Evolutionary conservation across 257 asterid genomes (phyloP), one percentile per base, ranked within the genome.

Genomic region (Agastache rugosa): DNA sequence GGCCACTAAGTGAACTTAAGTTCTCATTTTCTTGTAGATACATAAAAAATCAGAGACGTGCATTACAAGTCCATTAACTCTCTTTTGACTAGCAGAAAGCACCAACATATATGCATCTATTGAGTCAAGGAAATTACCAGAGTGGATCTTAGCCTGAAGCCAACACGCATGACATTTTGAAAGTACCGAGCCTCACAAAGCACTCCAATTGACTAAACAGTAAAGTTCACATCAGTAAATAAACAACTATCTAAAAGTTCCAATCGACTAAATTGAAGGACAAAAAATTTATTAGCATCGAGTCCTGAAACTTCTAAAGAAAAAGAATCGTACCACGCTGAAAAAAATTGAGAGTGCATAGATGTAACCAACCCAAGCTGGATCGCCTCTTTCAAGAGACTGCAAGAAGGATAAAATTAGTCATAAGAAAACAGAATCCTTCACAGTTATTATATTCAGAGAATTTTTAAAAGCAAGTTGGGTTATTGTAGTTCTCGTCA

Each of bases 131-230:
- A 65, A 77, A 75, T 83, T 88, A 91, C 97, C 97, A 91, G 84
- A 66, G 97, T 91, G 69, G 96, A 75, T 82, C 97, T 82, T 75
- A 91, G 89, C 87, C 97, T 79, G 86, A 86, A 88, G 68, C 97
- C 97, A 69, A 91, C 95, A 77, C 97, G 97, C 97, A 88, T 91
- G 80, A 91, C 97, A 78, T 88, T 91, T 88, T 91, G 97, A 84
- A 85, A 91, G 81, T 91, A 91, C 78, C 87, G 97, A 77, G 97
- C 93, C 81, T 91, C 97, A 81, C 91, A 90, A 61, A 91, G 84
- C 79, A 91, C 96, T 78, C 97, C 97, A 79, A 90, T 71, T 68
- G 92, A 87, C 96, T 91, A 89, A 77, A 85, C 68, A 75, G 54
- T 17, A 60, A 70, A 79, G 41, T 56, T 61, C 34, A 48, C 17